Evolutionary conservation across 106 monocot species (phyloP), one percentile per base, ranked within the genome.

Genomic region (Agapanthus africanus): DNA sequence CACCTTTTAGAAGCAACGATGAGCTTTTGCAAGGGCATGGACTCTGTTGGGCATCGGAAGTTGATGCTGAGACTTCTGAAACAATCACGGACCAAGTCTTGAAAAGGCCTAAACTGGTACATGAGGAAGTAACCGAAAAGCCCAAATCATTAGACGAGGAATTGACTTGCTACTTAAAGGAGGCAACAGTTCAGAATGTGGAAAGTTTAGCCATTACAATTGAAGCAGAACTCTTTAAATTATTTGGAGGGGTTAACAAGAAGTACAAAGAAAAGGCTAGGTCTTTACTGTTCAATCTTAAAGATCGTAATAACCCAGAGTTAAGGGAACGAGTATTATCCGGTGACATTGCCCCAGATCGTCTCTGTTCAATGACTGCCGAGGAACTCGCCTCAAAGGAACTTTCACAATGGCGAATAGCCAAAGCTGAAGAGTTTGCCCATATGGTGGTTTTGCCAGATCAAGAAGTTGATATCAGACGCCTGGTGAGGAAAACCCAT

Each of bases 371-470:
- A 11, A 99, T 99, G 99, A 85, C 93, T 59, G 90, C 93, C 1
- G 99, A 93, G 63, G 93, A 99, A 62, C 90, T 99, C 68, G 99
- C 99, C 65, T 99, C 99, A 51, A 85, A 93, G 73, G 92, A 99
- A 44, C 84, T 99, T 28, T 87, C 92, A 21, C 59, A 93, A 37
- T 99, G 99, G 99, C 67, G 99, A 54, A 69, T 83, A 56, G 99
- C 93, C 1, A 99, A 99, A 78, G 99, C 99, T 19, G 87, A 93
- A 81, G 93, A 93, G 68, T 14, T 87, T 59, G 90, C 78, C 49
- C 84, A 99, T 33, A 90, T 90, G 92, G 85, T 92, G 39, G 81
- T 93, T 0, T 70, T 99, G 22, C 87, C 82, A 44, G 90, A 90
- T 69, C 66, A 75, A 26, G 83, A 89, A 34, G 78, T 91, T 54